A percentile compares a stretch with the other conserved stretches of the same genome.
phyloP scores from a whole-genome alignment of 2,329 filamentous ascomycete genomes.

The Diaporthe velutina region DNA sequence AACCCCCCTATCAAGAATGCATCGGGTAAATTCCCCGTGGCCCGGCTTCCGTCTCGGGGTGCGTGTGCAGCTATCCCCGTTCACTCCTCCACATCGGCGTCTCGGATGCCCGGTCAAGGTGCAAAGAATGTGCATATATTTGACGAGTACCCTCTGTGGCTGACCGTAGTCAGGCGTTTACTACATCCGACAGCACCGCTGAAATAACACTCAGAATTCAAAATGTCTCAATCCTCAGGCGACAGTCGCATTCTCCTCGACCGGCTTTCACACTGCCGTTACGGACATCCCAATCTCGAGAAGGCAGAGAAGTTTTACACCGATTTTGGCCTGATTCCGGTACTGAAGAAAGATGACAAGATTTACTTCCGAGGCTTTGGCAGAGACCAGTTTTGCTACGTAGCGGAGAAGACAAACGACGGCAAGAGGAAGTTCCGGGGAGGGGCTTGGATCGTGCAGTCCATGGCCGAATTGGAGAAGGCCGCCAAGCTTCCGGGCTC shows the following conservation, averaged over 20 bases:
- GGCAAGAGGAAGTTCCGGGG: slow-evolving; percentile 12
- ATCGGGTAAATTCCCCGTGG: neutral
- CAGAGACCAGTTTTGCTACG: slow-evolving; percentile 18
- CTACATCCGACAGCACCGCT: fast-evolving
- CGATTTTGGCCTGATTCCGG: slow-evolving; percentile 13
- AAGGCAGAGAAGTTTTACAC: neutral
- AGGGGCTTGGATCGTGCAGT: slow-evolving; percentile 10
- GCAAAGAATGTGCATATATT: neutral
- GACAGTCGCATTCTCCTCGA: slow-evolving; percentile 15
- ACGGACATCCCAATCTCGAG: slow-evolving; percentile 9
- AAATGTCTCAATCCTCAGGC: neutral
- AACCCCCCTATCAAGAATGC: neutral
- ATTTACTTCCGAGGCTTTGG: slow-evolving; percentile 25
- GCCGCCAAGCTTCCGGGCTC: slow-evolving; percentile 16
- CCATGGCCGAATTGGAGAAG: slow-evolving; percentile 11
- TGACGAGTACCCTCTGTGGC: neutral
- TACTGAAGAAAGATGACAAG: neutral
- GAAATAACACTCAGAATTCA: fast-evolving
- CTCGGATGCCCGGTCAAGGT: neutral
- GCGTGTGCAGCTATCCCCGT: no score
- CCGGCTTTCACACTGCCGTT: slow-evolving; percentile 1
- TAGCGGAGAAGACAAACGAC: slow-evolving; percentile 15
- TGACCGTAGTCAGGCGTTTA: neutral
- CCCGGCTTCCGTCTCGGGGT: neutral
- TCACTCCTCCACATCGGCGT: neutral